phyloP scores from a whole-genome alignment of 1,139 yeast species.

The Candida smagusa region DNA sequence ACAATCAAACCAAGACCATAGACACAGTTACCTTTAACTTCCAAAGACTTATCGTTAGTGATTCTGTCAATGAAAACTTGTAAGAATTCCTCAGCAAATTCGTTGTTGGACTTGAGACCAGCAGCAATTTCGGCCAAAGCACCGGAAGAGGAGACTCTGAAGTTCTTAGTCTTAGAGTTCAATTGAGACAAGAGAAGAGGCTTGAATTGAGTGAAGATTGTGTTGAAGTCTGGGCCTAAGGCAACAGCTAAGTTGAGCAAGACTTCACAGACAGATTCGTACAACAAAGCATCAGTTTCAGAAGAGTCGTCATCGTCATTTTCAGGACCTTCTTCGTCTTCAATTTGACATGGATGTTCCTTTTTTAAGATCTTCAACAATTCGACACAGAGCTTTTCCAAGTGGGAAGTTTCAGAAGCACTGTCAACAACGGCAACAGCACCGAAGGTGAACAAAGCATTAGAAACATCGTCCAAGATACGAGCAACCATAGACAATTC shows the following conservation, averaged over 20 bases:
- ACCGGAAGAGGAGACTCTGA: slow-evolving; percentile 84
- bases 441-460: slow-evolving; percentile 70
- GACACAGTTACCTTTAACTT: slow-evolving; percentile 94
- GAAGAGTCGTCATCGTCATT: slow-evolving; percentile 61
- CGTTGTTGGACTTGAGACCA: slow-evolving; percentile 68
- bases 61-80: slow-evolving; percentile 67
- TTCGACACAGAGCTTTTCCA: slow-evolving; percentile 69
- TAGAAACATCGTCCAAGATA: slow-evolving; percentile 72
- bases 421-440: slow-evolving; percentile 64
- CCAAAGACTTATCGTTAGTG: slow-evolving; percentile 74
- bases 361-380: slow-evolving; percentile 71
- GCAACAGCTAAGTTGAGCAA: slow-evolving; percentile 72
- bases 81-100: slow-evolving; percentile 66
- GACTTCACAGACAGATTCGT: slow-evolving; percentile 84
- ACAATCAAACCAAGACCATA: slow-evolving; percentile 89
- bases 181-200: slow-evolving; percentile 60
- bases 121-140: slow-evolving; percentile 85
- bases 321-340: slow-evolving; percentile 49
- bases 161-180: slow-evolving; percentile 61
- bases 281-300: slow-evolving; percentile 82
- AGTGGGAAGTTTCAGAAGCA: slow-evolving; percentile 51
- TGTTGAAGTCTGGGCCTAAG: slow-evolving; percentile 71
- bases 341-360: slow-evolving; percentile 78
- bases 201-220: slow-evolving; percentile 72
- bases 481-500: slow-evolving; percentile 80